A percentile compares a stretch with the other conserved stretches of the same genome.
Evolutionary conservation across 176 grass and related monocot genomes (phyloP).

Genomic region (Oryza brachyantha): DNA sequence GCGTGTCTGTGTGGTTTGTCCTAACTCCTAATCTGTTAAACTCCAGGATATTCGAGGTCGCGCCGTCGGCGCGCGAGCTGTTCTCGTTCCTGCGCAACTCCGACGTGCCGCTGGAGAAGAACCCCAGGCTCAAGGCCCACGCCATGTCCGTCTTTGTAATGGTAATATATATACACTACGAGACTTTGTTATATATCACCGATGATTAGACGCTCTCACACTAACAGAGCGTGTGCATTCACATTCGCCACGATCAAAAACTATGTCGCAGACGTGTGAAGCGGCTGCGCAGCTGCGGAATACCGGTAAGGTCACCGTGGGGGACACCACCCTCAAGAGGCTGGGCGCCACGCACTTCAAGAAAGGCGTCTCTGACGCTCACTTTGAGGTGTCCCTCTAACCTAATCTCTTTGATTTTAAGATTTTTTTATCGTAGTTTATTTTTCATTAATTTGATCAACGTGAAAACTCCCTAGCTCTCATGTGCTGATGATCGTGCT

Average conservation of each 20-base stretch:
- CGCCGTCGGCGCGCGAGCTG: constrained; percentile 62
- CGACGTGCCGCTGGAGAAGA: constrained; percentile 66
- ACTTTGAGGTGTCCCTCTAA: constrained; percentile 54
- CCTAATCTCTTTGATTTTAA: too few species aligned
- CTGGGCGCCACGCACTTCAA: constrained; percentile 65
- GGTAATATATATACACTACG: too few species aligned
- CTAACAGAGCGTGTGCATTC: background rate
- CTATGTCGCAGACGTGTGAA: constrained; percentile 67
- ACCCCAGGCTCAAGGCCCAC: constrained; percentile 88
- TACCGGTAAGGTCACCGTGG: constrained; percentile 74
- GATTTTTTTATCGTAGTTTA: too few species aligned
- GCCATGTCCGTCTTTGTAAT: constrained; percentile 84
- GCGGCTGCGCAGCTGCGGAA: constrained; percentile 80
- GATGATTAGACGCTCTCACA: background rate
- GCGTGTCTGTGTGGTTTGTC: background rate
- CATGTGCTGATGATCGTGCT: background rate
- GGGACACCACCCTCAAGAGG: constrained; percentile 85
- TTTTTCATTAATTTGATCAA: background rate
- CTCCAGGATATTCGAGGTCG: constrained; percentile 81
- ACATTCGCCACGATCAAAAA: background rate
- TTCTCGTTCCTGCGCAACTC: constrained; percentile 85
- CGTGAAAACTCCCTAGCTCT: background rate
- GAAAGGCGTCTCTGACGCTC: constrained; percentile 53
- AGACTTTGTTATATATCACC: too few species aligned
- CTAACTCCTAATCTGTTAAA: background rate